Base-by-base conservation (phyloP, 2,329 filamentous ascomycete species). In the Venturia nashicola region DNA sequence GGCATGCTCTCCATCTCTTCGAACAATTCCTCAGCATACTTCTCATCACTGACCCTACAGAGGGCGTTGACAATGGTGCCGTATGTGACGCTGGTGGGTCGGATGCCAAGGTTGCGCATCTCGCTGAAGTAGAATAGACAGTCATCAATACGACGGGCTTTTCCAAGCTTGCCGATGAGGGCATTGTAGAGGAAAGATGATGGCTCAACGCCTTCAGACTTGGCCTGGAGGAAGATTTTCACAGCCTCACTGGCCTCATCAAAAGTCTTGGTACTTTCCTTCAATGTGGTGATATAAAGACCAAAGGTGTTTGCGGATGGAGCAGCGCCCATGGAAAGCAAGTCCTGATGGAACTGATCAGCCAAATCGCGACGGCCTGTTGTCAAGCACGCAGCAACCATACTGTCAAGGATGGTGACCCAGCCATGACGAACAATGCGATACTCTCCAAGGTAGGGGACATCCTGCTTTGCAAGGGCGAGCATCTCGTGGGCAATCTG, bases 1-100 rank as follows among this genome's bases (percentile, higher is more conserved):
- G 91, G 88, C 88, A 96, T 96, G 59, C 88, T 86, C 79, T 99
- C 94, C 94, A 99, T 99, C 79, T 99, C 94, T 72, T 97, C 91
- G 72, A 99, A 99, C 70, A 97, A 85, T 76, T 97, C 91, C 72
- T 97, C 94, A 36, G 94, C 94, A 73, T 97, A 96, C 72, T 93
- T 95, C 78, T 97, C 93, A 70, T 99, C 94, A 69, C 91, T 96
- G 64, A 97, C 94, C 70, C 94, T 90, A 82, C 92, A 97, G 16
- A 99, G 84, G 32, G 94, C 94, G 70, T 99, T 99, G 77, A 99
- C 93, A 70, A 99, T 92, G 14, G 94, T 99, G 67, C 94, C 94
- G 71, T 99, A 99, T 0, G 94, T 99, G 65, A 99, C 94, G 60
- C 91, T 97, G 0, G 94, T 99, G 1, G 94, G 94, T 70, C 93